phyloP scores from a whole-genome alignment of 176 grass and related monocot genomes.

The Musa beccarii region DNA sequence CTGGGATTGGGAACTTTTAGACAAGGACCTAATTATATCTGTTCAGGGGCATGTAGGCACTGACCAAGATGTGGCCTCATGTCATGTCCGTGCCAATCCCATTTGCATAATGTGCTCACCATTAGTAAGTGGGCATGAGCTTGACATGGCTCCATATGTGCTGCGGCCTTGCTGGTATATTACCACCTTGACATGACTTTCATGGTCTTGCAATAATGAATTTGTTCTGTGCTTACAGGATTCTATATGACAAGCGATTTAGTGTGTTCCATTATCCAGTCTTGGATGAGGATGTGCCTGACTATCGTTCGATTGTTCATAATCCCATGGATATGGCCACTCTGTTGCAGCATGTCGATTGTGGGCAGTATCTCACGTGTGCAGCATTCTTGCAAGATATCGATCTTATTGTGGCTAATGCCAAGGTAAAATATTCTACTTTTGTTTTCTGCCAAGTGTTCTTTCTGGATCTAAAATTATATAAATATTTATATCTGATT shows the following conservation, averaged over 20 bases:
- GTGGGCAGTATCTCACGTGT: slow-evolving; percentile 58
- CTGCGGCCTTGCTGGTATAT: too few species aligned
- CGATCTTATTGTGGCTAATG: slow-evolving; percentile 85
- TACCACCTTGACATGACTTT: too few species aligned
- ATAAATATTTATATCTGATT: too few species aligned
- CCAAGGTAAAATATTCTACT: slow-evolving; percentile 45
- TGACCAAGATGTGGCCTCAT: neutral
- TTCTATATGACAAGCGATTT: slow-evolving; percentile 94
- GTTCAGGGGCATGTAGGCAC: neutral
- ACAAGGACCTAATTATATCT: neutral
- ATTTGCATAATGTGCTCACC: neutral
- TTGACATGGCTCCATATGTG: neutral
- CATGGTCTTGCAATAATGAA: slow-evolving; percentile 1
- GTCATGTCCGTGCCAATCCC: neutral
- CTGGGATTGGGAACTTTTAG: neutral
- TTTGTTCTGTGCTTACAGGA: slow-evolving; percentile 19
- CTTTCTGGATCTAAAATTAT: too few species aligned
- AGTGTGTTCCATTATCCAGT: slow-evolving; percentile 84
- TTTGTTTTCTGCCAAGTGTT: slow-evolving; percentile 1
- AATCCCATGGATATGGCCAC: slow-evolving; percentile 95
- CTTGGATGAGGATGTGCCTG: slow-evolving; percentile 79
- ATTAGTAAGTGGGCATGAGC: neutral
- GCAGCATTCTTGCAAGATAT: slow-evolving; percentile 72
- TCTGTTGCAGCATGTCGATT: slow-evolving; percentile 82
- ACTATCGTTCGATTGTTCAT: slow-evolving; percentile 71